Evolutionary conservation across 2,329 filamentous ascomycete genomes (phyloP), one percentile per base, ranked within the genome.

Genomic region (Calonectria hongkongensis): DNA sequence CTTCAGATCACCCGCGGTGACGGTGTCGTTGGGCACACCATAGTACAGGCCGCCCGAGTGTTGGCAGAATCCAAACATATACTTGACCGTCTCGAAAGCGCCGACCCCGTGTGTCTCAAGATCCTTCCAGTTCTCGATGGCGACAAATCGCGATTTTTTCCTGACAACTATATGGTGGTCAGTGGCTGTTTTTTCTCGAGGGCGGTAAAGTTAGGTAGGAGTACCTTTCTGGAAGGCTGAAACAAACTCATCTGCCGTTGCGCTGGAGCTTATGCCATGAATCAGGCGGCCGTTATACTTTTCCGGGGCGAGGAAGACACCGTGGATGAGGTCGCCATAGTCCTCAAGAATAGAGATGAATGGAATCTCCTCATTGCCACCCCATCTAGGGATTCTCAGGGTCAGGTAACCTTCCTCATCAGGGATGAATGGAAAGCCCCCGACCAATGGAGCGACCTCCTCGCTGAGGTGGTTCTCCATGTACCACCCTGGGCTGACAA

Each of bases 251-350:
- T 81, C 80, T 7, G 83, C 78, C 0, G 80, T 81, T 9, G 73
- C 72, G 10, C 83, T 80, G 27, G 82, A 76, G 72, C 86, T 87
- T 50, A 84, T 78, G 1, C 80, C 84, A 16, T 86, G 85, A 0
- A 87, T 73, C 0, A 85, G 75, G 4, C 73, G 75, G 1, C 83
- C 81, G 71, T 83, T 82, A 78, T 83, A 85, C 47, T 80, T 80
- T 54, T 79, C 78, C 0, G 86, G 85, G 15, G 83, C 79, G 9
- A 87, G 79, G 21, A 87, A 84, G 4, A 86, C 79, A 3, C 85
- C 86, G 33, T 88, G 86, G 13, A 88, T 83, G 21, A 87, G 80
- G 66, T 88, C 86, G 4, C 86, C 86, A 68, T 82, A 88, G 75
- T 88, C 86, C 41, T 85, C 81, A 0, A 71, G 74, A 3, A 87